Evolutionary conservation across 345 rosid species (phyloP).

Genomic region (Eucalyptus polyanthemos): DNA sequence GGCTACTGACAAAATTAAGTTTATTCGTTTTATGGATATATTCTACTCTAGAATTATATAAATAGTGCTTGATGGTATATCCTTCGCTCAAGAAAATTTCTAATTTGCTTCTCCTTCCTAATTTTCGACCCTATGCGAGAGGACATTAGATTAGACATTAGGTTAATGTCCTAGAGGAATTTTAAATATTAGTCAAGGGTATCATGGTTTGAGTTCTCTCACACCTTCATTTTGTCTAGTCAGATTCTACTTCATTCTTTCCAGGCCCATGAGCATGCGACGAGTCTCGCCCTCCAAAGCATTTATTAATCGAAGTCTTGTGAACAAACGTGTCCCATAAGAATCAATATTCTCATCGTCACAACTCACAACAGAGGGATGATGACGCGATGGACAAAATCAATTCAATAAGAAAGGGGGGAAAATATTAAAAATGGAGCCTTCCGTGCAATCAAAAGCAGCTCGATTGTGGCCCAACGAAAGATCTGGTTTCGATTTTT

Average conservation of each 20-base stretch:
- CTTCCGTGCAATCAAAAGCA: neutral
- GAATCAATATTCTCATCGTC: neutral
- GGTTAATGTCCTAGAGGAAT: neutral
- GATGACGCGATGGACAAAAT: neutral
- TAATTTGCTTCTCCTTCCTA: neutral
- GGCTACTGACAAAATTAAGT: rapidly evolving
- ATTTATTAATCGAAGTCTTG: neutral
- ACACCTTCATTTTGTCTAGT: neutral
- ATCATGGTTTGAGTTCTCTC: neutral
- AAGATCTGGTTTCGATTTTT: neutral
- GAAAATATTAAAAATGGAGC: neutral
- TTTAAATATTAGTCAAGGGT: neutral
- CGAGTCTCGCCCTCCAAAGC: neutral
- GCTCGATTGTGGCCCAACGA: neutral
- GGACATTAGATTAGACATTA: neutral
- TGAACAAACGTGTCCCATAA: neutral
- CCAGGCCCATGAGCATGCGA: neutral
- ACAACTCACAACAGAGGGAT: neutral
- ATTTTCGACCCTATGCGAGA: neutral
- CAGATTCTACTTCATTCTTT: neutral
- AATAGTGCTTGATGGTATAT: neutral
- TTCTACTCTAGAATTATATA: neutral
- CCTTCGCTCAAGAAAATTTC: neutral
- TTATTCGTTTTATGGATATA: neutral
- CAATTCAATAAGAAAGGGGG: neutral